Evolutionary conservation across 1,284 basidiomycete genomes (phyloP), one percentile per base, ranked within the genome.

Genomic region (Grifola frondosa): DNA sequence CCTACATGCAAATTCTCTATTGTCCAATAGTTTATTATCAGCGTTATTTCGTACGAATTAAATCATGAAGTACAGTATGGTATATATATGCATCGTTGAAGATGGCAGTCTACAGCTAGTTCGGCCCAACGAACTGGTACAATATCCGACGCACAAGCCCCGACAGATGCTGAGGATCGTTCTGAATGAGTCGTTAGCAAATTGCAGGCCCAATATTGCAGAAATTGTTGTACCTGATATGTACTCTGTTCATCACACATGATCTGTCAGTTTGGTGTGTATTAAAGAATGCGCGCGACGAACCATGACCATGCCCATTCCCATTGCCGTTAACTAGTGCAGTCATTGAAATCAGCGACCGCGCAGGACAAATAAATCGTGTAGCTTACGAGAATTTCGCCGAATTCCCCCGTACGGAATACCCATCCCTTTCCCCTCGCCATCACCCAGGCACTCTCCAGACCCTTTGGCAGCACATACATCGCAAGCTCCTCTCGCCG

Each of bases 291-390:
- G n/a, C 6, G 20, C 13, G 31, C 10, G 12, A 65, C 77, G 49
- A 50, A 83, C 88, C 93, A 97, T 96, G 19, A 95, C 87, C 85
- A 97, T 89, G 2, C 82, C 84, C 85, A 95, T 89, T 15, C 87
- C 91, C 33, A 84, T 68, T 15, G 84, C 82, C 28, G 83, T 80
- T 37, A 88, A 62, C 70, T 76, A 46, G 8, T 26, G 24, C 35
- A 35, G 37, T 4, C 3, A 19, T 10, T 8, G 15, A 13, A 31
- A 12, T 16, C 8, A 23, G 16, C 13, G 9, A 8, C 15, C 13
- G 19, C 24, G 17, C 4, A 25, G 2, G 20, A 20, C 13, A 17
- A 22, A 15, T 7, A 28, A 16, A 24, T 3, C 3, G 8, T 15
- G 10, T 28, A 25, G 73, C 78, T 58, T 53, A 85, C 80, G 63